Evolutionary conservation across 108 stramenopile species (phyloP), one percentile per base, ranked within the genome.

Genomic region (Cyclotella choctawhatcheeana): DNA sequence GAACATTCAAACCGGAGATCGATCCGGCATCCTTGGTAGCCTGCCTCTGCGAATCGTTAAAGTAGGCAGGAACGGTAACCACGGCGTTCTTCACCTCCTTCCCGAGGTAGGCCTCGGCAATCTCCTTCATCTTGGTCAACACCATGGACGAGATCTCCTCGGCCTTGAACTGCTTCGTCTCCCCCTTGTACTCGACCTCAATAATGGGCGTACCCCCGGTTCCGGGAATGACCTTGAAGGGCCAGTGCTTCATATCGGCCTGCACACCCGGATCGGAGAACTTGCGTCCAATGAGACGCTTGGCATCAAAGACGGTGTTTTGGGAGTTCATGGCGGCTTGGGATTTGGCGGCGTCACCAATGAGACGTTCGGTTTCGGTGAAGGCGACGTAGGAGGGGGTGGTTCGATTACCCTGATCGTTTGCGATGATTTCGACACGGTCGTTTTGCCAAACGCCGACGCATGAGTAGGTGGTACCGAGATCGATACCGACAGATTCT

Each of bases 81-180:
- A 99, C 97, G 58, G 98, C 98, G 82, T 98, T 97, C 91, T 97
- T 97, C 64, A 98, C 97, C 82, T 98, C 97, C 91, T 97, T 96
- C 31, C 98, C 98, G 25, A 99, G 88, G 83, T 98, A 99, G 12
- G 97, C 95, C 89, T 99, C 99, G 65, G 98, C 98, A 65, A 97
- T 98, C 77, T 97, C 96, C 82, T 89, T 93, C 99, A 99, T 99
- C 90, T 99, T 99, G 65, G 81, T 85, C 43, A 99, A 91, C 59
- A 99, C 97, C 99, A 99, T 99, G 68, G 97, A 96, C 40, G 96
- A 97, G 76, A 99, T 95, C 91, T 99, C 99, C 95, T 99, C 99
- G 0, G 99, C 92, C 83, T 94, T 96, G 86, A 94, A 99, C 55
- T 88, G 87, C 88, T 99, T 99, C 35, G 37, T 78, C 91, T 99